These are phyloP conservation scores for Talaromyces trachyspermus DNA, from an alignment of 495 filamentous ascomycete species.

Conservation along the genomic window DNA sequence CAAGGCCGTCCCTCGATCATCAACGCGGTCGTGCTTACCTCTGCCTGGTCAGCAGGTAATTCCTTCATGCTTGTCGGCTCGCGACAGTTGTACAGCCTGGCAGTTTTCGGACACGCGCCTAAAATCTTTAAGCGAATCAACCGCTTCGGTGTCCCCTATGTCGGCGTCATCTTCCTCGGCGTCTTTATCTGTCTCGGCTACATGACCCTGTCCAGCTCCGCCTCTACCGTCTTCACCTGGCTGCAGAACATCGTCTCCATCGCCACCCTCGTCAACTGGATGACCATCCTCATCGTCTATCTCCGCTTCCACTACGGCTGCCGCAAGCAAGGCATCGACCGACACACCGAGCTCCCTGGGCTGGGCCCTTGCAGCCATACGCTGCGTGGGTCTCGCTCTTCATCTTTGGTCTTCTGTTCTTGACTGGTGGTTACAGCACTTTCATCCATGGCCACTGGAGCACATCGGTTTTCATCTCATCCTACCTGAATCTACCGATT, in stretches of 20 bases:
- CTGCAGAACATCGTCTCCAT: conserved; percentile 47
- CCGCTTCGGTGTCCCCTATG: conserved; percentile 28
- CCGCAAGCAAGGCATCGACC: conserved; percentile 33
- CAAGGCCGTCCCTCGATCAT: conserved; percentile 54
- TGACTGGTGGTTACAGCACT: conserved; percentile 53
- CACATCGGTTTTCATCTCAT: conserved; percentile 23
- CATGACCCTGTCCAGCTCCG: conserved; percentile 15
- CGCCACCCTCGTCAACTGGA: conserved; percentile 48
- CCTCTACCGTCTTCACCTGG: conserved; percentile 29
- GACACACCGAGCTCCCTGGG: conserved; percentile 36
- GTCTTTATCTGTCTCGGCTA: conserved; percentile 17
- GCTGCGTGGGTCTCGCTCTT: conserved; percentile 40
- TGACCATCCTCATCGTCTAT: conserved; percentile 43
- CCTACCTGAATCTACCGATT: conserved; percentile 46
- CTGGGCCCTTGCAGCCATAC: conserved; percentile 40
- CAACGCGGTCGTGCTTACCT: conserved; percentile 63
- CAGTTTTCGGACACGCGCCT: conserved; percentile 26
- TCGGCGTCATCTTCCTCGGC: conserved; percentile 18
- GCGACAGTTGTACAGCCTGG: conserved; percentile 38
- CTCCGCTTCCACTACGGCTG: conserved; percentile 47
- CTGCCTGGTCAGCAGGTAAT: conserved; percentile 56
- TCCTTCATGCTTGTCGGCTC: conserved; percentile 45
- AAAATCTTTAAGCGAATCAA: conserved; percentile 23
- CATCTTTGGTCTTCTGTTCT: conserved; percentile 26
- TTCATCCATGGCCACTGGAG: conserved; percentile 45